Evolutionary conservation across 2,329 filamentous ascomycete genomes (phyloP), one percentile per base, ranked within the genome.

Genomic region (Simplicillium sp.): DNA sequence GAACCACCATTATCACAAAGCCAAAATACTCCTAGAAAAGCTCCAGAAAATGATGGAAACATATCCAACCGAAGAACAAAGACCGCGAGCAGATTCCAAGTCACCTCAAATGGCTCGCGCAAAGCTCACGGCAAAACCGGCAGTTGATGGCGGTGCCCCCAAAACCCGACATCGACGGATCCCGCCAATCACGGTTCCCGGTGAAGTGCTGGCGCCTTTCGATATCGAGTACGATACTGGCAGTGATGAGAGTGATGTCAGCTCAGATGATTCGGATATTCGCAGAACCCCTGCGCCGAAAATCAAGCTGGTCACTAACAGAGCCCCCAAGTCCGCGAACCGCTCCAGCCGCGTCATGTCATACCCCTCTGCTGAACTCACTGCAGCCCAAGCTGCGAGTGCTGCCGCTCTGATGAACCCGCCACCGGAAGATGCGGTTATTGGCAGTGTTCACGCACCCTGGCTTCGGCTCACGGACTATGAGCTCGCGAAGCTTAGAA

Each of bases 401-500:
- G 61, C 64, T 1, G 61, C 65, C 5, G 62, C 61, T 3, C 46
- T 65, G 39, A 62, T 78, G 12, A 66, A 75, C 32, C 77, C 77
- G 3, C 77, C 78, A 1, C 77, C 78, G 0, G 69, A 75, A 20
- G 71, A 80, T 46, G 75, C 75, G 2, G 65, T 75, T 2, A 61
- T 73, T 12, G 78, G 78, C 20, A 78, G 75, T 41, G 52, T 66
- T 3, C 73, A 82, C 50, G 72, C 75, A 11, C 80, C 80, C 0
- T 84, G 80, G 80, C 64, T 82, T 17, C 77, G 77, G 50, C 66
- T 84, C 31, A 82, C 78, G 7, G 65, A 70, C 13, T 82, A 75
- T 46, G 80, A 84, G 54, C 66, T 84, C 36, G 79, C 78, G 1
- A 74, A 79, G 47, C 68, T 92, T 7, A 71, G 86, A 45, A 92